These are phyloP conservation scores for Hypoxylon sp. DNA, from an alignment of 2,329 filamentous ascomycete genomes.

Conservation along the genomic window DNA sequence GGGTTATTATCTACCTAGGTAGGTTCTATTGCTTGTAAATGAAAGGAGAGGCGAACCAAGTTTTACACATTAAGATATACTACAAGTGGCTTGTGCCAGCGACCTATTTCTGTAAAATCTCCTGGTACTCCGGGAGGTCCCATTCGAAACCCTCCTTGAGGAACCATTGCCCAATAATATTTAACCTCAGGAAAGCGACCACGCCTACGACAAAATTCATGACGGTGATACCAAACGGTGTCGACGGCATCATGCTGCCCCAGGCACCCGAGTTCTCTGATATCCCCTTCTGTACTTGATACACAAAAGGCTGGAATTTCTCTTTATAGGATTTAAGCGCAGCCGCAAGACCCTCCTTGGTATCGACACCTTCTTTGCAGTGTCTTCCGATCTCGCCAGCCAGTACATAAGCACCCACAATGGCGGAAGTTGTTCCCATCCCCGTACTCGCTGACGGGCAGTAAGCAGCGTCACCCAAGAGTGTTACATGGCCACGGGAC, in stretches of 20 bases:
- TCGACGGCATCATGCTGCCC: constrained; percentile 48
- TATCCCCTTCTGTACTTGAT: constrained; percentile 55
- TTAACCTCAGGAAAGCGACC: constrained; percentile 55
- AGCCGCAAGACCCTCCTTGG: constrained; percentile 45
- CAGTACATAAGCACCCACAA: constrained; percentile 64
- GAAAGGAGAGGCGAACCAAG: constrained; percentile 8
- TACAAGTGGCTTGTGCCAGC: neutral
- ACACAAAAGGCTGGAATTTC: constrained; percentile 59
- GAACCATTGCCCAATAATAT: constrained; percentile 54
- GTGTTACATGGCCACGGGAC: constrained; percentile 61
- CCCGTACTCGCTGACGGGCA: constrained; percentile 62
- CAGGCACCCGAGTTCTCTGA: constrained; percentile 19
- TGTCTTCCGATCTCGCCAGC: constrained; percentile 60
- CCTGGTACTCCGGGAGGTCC: constrained; percentile 58
- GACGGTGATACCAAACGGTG: constrained; percentile 53
- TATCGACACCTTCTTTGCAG: constrained; percentile 38
- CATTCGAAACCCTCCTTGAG: constrained; percentile 56
- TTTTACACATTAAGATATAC: neutral
- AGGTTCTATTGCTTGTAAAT: too few relatives aligned
- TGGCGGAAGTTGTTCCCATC: constrained; percentile 60
- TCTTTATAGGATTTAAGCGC: constrained; percentile 59
- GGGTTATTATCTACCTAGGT: neutral
- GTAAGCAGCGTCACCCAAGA: constrained; percentile 67
- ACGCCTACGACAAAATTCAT: constrained; percentile 53
- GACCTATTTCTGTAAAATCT: constrained; percentile 28